Conservation (phyloP, 2,329 filamentous ascomycete genomes). For the Pestalotiopsis sp. region DNA sequence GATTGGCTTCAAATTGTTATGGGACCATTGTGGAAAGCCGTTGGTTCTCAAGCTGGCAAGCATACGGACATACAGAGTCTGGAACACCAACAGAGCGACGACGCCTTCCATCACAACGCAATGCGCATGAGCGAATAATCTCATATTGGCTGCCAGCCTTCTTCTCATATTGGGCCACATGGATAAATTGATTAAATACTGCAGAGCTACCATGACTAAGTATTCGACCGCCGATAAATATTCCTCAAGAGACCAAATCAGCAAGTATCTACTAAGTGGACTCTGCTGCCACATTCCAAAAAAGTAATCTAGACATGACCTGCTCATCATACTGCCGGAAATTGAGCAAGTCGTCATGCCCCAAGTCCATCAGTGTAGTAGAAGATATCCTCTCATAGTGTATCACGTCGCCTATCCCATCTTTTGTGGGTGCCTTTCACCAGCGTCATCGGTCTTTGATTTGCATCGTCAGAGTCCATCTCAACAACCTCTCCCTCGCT, state of each 20-base stretch:
- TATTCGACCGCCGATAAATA: background rate
- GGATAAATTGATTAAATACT: background rate
- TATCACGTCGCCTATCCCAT: background rate
- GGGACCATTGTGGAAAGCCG: background rate
- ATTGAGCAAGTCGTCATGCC: background rate
- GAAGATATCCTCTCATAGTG: background rate
- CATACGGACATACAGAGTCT: background rate
- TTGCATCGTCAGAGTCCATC: background rate
- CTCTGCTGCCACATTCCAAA: background rate
- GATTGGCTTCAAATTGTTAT: background rate
- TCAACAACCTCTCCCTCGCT: background rate
- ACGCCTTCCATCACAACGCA: too few relatives aligned
- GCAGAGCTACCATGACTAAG: background rate
- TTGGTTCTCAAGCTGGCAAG: background rate
- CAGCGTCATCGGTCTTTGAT: background rate
- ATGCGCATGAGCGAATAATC: too few relatives aligned
- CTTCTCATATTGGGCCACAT: background rate
- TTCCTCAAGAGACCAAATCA: background rate
- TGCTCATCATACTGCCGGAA: background rate
- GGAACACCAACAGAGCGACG: too few relatives aligned
- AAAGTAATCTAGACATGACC: background rate
- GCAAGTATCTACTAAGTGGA: background rate
- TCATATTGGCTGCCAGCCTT: background rate
- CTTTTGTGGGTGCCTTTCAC: background rate
- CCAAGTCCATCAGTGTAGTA: background rate